Base-by-base conservation (phyloP, 140 eudicot species). In the Flaveria floridana region DNA sequence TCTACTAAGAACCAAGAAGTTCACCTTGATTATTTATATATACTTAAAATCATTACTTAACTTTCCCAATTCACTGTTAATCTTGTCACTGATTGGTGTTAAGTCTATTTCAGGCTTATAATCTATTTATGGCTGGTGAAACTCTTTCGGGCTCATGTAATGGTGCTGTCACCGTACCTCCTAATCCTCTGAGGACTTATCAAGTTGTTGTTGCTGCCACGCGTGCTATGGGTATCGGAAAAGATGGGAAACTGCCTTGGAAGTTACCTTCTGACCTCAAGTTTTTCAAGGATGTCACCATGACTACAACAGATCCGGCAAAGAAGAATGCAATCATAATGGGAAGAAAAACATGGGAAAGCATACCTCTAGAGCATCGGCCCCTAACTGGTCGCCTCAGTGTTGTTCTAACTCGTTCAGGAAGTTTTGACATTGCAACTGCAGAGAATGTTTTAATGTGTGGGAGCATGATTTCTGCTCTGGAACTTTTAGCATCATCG, bases 301-400 rank as follows among this genome's bases (percentile, higher is more conserved):
- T 73, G 64, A 81, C 76, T 5, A 88, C 99, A 56, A 68, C 87
- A 14, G 93, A 88, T 77, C 86, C 96, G n/a, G 73, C 59, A 25
- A 94, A 87, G 76, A 88, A 80, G 76, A 94, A 94, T 76, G 97
- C 97, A 3, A 76, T 90, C 2, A 76, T 94, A 69, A 94, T 94
- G 99, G 99, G 99, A 51, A 90, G 99, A 65, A 92, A 88, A 85
- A 89, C 98, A 56, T 91, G 94, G 96, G 96, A 91, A 73, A 82
- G 91, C 73, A 86, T 92, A 78, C 95, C 96, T 62, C 58, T 72
- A 15, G 72, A 85, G 79, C 72, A 73, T 68, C 87, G 91, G 2
- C 97, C 99, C 18, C 86, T 94, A 44, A 80, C 95, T 59, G 95
- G 97, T 46, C 95, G 96, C 52, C 89, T 94, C 44, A 94, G 87